Base-by-base conservation (phyloP, 2,329 filamentous ascomycete species). In the Diatrype stigma region DNA sequence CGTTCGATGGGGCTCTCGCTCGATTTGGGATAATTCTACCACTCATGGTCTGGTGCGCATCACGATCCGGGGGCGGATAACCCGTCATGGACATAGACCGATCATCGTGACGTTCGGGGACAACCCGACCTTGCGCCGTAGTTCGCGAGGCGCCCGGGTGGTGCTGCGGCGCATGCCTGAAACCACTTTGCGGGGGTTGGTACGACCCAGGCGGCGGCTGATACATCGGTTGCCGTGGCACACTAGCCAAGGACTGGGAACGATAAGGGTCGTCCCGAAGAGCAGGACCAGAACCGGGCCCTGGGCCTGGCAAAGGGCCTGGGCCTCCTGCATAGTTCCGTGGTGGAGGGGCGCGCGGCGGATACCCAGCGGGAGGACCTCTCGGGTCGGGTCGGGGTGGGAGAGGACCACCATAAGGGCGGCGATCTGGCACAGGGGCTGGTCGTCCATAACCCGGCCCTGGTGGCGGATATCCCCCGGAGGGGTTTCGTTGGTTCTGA, bases 81-180 rank as follows among this genome's bases (percentile, higher is more conserved):
- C 89, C 90, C 5, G 87, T 94, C 86, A 99, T 87, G 44, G 93
- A 96, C 94, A 97, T 97, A 56, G 94, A 86, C 51, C 94, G 84
- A 69, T 97, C 93, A 62, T 95, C 90, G 55, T 92, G 88, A 49
- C 93, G 85, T 66, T 96, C 92, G 1, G 94, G 94, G 8, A 99
- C 91, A 34, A 94, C 78, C 54, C 94, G 83, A 30, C 94, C 94
- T 67, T 96, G 92, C 8, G 92, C 90, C 2, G 94, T 99, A 46
- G 90, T 96, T 55, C 87, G 81, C 16, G 61, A 63, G 2, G 90
- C 85, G 60, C 84, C 80, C 50, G 80, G 74, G 59, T 85, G 82
- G 64, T 90, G 93, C 28, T 90, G 93, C 26, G 85, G 87, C 52
- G 87, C 84, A 59, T 92, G 87, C 49, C 92, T 86, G 64, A 91